Evolutionary conservation across 2,329 filamentous ascomycete species (phyloP), one percentile per base, ranked within the genome.

Genomic region (Colletotrichum incanum): DNA sequence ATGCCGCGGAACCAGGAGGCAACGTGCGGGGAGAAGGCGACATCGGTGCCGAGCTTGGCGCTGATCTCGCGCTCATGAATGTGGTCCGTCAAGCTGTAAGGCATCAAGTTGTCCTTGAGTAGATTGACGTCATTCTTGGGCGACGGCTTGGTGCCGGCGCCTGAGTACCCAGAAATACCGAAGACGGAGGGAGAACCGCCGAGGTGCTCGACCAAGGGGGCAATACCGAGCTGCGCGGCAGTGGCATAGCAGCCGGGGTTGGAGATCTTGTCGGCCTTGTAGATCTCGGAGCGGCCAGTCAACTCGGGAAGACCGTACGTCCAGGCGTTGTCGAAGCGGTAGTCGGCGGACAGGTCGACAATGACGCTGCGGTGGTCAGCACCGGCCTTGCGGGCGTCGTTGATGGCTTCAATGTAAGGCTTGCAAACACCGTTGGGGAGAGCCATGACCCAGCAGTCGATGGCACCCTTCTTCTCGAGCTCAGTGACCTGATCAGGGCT

Each of bases 1-100:
- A 98, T 98, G 75, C 96, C 96, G 80, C 97, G 93, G 89, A 98
- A 98, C 96, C 95, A 98, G 18, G 93, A 91, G n/a, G 95, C 94
- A 26, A 98, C 95, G 82, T 98, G 96, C 8, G 96, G 96, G 70
- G 96, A 93, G 80, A 99, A 99, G 7, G 92, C 93, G 14, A 97
- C 91, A 23, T 89, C 84, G 18, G 86, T 87, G 60, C 92, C 93
- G 14, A 98, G 89, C 80, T 97, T 95, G 64, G 85, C 80, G 79
- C 92, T 93, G 75, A 98, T 96, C 82, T 98, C 96, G 58, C 90
- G 91, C 87, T 99, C 96, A 84, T 98, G 96, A 74, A 98, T 94
- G 84, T 98, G 96, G 76, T 95, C 95, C 43, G 94, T 97, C 83
- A 98, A 84, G 77, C 92, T 94, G 86, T 98, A 98, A 0, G 96